Evolutionary conservation across 2,329 filamentous ascomycete genomes (phyloP).

Genomic region (Aureobasidium zeae): DNA sequence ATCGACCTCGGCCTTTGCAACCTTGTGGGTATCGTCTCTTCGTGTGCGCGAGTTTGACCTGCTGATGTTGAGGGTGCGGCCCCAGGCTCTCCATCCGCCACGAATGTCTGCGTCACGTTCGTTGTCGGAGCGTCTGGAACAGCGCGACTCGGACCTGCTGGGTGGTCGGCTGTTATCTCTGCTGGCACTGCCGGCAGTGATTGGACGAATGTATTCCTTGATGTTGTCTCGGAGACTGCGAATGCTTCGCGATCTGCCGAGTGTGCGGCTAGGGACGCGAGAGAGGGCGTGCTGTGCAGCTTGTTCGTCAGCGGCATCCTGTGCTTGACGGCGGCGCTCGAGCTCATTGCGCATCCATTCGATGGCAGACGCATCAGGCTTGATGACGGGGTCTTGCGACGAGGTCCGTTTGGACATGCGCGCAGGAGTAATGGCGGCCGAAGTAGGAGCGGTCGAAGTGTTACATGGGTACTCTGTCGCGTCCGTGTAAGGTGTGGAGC

Average conservation of each 20-base stretch:
- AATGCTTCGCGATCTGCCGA: conserved; percentile 28
- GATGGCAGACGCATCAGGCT: conserved; percentile 30
- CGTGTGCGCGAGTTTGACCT: conserved; percentile 12
- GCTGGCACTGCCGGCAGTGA: conserved; percentile 15
- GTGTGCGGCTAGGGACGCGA: conserved; percentile 23
- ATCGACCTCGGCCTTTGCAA: conserved; percentile 25
- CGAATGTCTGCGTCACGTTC: conserved; percentile 4
- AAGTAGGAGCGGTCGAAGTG: conserved; percentile 35
- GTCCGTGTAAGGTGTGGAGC: conserved; percentile 35
- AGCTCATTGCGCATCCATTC: conserved; percentile 38
- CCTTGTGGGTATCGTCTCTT: not conserved
- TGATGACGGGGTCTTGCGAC: conserved; percentile 24
- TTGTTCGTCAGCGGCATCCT: conserved; percentile 1
- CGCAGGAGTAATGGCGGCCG: conserved; percentile 33
- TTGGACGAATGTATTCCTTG: conserved; percentile 35
- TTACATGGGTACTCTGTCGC: conserved; percentile 33
- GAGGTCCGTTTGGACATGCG: conserved; percentile 34
- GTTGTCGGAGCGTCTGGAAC: not conserved
- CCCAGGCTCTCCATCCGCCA: conserved; percentile 12
- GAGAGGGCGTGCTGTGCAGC: not conserved
- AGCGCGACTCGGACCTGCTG: conserved; percentile 2
- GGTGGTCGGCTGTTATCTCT: not conserved
- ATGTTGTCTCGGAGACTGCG: conserved; percentile 32
- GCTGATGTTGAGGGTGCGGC: conserved; percentile 6
- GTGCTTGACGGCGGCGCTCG: conserved; percentile 28